phyloP scores from a whole-genome alignment of 2,329 filamentous ascomycete genomes.

The Pseudogymnoascus sp. region DNA sequence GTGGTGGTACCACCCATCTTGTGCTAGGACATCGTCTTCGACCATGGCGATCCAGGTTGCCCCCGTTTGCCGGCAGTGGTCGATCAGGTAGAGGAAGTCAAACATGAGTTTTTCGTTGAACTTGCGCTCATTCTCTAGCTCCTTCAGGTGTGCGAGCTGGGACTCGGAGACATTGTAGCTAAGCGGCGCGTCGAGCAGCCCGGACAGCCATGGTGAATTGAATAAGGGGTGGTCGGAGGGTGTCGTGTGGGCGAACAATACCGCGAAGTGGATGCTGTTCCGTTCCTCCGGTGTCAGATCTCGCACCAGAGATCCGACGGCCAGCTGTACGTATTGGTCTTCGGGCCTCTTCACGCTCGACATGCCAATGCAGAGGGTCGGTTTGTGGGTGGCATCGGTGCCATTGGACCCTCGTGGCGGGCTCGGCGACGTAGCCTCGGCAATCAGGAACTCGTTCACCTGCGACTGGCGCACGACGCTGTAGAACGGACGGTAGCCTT shows the following conservation, averaged over 20 bases:
- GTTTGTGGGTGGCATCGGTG: background rate
- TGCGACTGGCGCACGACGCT: constrained; percentile 20
- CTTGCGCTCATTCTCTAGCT: constrained; percentile 18
- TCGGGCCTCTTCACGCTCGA: constrained; percentile 12
- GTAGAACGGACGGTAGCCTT: constrained; percentile 26
- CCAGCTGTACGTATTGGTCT: constrained; percentile 13
- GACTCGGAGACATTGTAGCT: constrained; percentile 23
- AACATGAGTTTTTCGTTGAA: constrained; percentile 27
- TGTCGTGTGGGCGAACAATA: constrained; percentile 31
- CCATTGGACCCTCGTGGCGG: background rate
- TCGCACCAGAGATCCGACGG: constrained; percentile 27
- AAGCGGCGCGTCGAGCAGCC: constrained; percentile 30
- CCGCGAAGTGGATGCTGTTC: constrained; percentile 27
- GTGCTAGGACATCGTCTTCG: constrained; percentile 33
- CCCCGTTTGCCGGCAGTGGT: constrained; percentile 24
- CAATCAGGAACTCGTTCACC: constrained; percentile 22
- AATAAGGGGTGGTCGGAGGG: constrained; percentile 29
- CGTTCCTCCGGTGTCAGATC: constrained; percentile 28
- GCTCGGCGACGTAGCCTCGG: constrained; percentile 9
- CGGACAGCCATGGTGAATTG: constrained; percentile 27
- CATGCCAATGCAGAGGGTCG: constrained; percentile 14
- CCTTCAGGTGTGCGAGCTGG: background rate
- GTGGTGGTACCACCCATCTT: constrained; percentile 29
- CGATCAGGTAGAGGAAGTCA: constrained; percentile 29
- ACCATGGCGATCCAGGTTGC: constrained; percentile 32